Evolutionary conservation across 768 basidiomycete species (phyloP).

Genomic region (Sporobolomyces pararoseus): DNA sequence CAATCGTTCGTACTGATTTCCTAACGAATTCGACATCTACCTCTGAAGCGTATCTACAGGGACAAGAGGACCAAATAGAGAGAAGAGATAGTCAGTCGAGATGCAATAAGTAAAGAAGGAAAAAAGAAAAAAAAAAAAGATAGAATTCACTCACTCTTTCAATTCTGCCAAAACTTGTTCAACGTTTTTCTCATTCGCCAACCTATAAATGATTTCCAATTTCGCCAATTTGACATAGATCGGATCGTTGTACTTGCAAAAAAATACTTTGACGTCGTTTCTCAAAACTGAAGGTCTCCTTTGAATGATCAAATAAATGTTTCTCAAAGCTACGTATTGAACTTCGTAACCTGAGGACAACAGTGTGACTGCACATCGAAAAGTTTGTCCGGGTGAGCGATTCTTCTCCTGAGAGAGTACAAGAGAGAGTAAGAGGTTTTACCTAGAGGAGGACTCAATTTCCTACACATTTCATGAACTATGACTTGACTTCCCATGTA

Average conservation of each 20-base stretch:
- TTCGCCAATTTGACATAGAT: conserved; percentile 99
- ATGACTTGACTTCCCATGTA: conserved; percentile 88
- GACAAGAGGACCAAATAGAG: too few relatives aligned
- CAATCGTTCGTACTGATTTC: conserved; percentile 94
- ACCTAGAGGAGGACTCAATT: conserved; percentile 98
- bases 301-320: conserved; percentile 95
- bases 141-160: conserved; percentile 67
- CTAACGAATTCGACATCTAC: conserved; percentile 98
- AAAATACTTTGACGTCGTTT: conserved; percentile 98
- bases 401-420: not conserved
- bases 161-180: conserved; percentile 88
- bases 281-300: conserved; percentile 83
- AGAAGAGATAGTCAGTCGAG: not conserved
- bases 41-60: conserved; percentile 92
- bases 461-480: conserved; percentile 86
- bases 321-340: conserved; percentile 93
- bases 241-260: conserved; percentile 99
- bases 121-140: not conserved
- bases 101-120: not conserved
- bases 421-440: conserved; percentile 28
- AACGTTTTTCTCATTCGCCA: conserved; percentile 91
- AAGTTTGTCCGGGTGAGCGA: too few relatives aligned
- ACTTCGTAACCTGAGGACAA: conserved; percentile 97
- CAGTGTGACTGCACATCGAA: conserved; percentile 65
- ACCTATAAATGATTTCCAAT: conserved; percentile 96